Evolutionary conservation across 1,284 basidiomycete genomes (phyloP).

Genomic region (Sporisorium iseilematis-ciliati): DNA sequence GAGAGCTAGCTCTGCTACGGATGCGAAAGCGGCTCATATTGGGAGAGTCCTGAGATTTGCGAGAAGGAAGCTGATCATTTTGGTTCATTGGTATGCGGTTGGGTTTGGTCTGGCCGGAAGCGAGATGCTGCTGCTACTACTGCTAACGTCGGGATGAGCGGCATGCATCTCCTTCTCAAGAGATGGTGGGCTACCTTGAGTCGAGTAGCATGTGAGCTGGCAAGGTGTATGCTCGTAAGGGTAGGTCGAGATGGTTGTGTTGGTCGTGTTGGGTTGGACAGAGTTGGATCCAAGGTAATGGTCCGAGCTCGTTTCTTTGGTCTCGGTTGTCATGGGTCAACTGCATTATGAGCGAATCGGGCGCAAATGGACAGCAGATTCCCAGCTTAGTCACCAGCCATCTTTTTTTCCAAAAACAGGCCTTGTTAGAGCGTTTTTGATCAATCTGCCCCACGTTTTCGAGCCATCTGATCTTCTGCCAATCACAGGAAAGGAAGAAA

Average conservation of each 20-base stretch:
- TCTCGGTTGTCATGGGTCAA: slow-evolving; percentile 4
- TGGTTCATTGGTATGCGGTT: slow-evolving; percentile 20
- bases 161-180: slow-evolving; percentile 10
- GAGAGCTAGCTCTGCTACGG: slow-evolving; percentile 31
- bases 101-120: background rate
- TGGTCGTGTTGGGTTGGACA: slow-evolving; percentile 1
- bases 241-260: no score
- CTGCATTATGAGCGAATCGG: slow-evolving; percentile 6
- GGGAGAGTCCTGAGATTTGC: slow-evolving; percentile 29
- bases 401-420: no score
- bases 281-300: no score
- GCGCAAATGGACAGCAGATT: no score
- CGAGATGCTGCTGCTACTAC: slow-evolving; percentile 1
- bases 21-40: slow-evolving; percentile 47
- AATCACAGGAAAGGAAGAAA: slow-evolving; percentile 8
- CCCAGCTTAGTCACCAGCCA: no score
- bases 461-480: background rate
- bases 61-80: slow-evolving; percentile 21
- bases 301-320: background rate
- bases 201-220: background rate
- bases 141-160: background rate
- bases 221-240: background rate
- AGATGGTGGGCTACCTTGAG: background rate
- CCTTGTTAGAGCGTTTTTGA: no score
- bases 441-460: slow-evolving; percentile 9